phyloP scores from a whole-genome alignment of 2,329 filamentous ascomycete species.

The Penicillium sumatraense region DNA sequence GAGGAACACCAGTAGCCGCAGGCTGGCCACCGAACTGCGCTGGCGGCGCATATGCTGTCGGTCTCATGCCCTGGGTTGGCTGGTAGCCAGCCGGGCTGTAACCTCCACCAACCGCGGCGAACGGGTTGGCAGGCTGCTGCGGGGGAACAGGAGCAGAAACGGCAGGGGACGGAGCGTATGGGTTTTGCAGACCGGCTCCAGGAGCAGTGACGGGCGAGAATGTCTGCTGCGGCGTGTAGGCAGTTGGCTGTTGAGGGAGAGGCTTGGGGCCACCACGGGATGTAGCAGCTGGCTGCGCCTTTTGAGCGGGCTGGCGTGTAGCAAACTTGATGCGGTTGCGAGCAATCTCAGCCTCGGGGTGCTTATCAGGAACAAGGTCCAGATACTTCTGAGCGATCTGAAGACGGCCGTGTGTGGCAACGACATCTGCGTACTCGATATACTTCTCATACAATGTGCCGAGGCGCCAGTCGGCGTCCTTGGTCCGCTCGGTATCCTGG shows the following conservation, averaged over 20 bases:
- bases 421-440: slow-evolving; percentile 93
- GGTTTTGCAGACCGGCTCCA: slow-evolving; percentile 45
- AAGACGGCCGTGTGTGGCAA: slow-evolving; percentile 86
- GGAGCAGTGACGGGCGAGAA: slow-evolving; percentile 33
- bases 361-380: slow-evolving; percentile 79
- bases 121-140: slow-evolving; percentile 19
- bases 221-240: slow-evolving; percentile 41
- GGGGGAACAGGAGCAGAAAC: slow-evolving; percentile 24
- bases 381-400: slow-evolving; percentile 89
- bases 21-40: slow-evolving; percentile 53
- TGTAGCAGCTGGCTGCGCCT: slow-evolving; percentile 45
- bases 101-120: slow-evolving; percentile 30
- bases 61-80: slow-evolving; percentile 48
- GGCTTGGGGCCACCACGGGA: slow-evolving; percentile 50
- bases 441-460: slow-evolving; percentile 90
- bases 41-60: slow-evolving; percentile 46
- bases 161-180: slow-evolving; percentile 49
- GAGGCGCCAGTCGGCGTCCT: slow-evolving; percentile 85
- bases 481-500: slow-evolving; percentile 73
- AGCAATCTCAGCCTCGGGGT: slow-evolving; percentile 85
- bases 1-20: slow-evolving; percentile 54
- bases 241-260: slow-evolving; percentile 42
- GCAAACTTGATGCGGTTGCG: slow-evolving; percentile 84
- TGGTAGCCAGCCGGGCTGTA: slow-evolving; percentile 60
- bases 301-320: slow-evolving; percentile 65